Base-by-base conservation (phyloP, 106 monocot genomes). In the Allium sativum region DNA sequence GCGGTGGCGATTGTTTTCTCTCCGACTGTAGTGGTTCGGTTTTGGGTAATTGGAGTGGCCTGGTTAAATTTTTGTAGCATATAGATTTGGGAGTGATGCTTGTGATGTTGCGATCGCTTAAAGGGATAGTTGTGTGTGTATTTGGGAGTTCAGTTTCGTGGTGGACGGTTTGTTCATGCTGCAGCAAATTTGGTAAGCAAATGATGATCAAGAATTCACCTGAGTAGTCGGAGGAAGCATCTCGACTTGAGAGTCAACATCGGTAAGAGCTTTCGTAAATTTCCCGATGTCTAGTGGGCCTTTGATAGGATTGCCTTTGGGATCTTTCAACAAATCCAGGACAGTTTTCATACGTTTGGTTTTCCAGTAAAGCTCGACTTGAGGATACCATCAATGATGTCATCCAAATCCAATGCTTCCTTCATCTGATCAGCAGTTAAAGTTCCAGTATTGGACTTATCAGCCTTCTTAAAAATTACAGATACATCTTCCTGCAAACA, bases 211-310 rank as follows among this genome's bases (percentile, higher is more conserved):
- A n/a, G n/a, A n/a, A n/a, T n/a, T 55, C 50, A 84, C 85, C 74
- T 85, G 85, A 60, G 85, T 80, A 40, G 85, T 85, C 31, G 85
- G 80, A 48, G 85, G 85, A 65, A 85, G 75, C 50, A 42, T 69
- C 65, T 85, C 81, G 47, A 85, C 71, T 40, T 71, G 71, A 55
- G 40, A 63, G 56, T 85, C 85, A 18, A 85, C 85, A 68, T 77
- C 43, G 47, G 71, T 55, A 64, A 71, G 71, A 64, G 71, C 85
- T 67, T 81, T 77, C 65, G 68, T 81, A 56, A 85, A 85, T 52
- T 85, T 68, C 20, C 81, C 85, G 45, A 85, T 85, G 44, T 75
- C 80, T 17, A 74, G 46, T 0, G 70, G 51, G 43, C 74, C 77
- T 71, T 77, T 74, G 9, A 44, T 52, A 16, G 48, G 67, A 67